phyloP scores from a whole-genome alignment of 164 flowering plant species.

The Echeveria elegans region DNA sequence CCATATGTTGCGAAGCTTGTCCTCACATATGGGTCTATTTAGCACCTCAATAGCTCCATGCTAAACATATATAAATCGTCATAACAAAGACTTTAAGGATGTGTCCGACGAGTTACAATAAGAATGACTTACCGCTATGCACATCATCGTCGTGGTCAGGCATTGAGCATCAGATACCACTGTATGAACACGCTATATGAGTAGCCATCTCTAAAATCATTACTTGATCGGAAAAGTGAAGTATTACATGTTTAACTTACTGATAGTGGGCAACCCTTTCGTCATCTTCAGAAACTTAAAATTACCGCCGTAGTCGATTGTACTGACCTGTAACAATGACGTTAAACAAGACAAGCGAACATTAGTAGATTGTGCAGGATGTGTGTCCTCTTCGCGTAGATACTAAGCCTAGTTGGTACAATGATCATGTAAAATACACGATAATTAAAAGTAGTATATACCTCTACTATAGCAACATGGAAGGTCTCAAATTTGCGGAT shows the following conservation, averaged over 20 bases:
- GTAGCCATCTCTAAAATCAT: neutral
- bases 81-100: neutral
- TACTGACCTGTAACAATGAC: constrained; percentile 36
- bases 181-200: constrained; percentile 16
- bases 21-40: constrained; percentile 67
- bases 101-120: neutral
- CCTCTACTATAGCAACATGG: constrained; percentile 91
- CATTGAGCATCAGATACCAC: constrained; percentile 65
- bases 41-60: constrained; percentile 91
- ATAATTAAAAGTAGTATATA: constrained; percentile 11
- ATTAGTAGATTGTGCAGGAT: neutral
- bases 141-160: constrained; percentile 76
- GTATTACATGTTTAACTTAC: constrained; percentile 34
- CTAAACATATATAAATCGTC: constrained; percentile 33
- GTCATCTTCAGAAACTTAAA: constrained; percentile 61
- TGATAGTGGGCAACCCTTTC: constrained; percentile 66
- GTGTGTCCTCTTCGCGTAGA: neutral
- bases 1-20: constrained; percentile 80
- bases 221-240: neutral
- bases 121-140: constrained; percentile 72
- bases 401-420: neutral
- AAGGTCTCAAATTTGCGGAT: constrained; percentile 39
- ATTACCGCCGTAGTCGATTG: constrained; percentile 28
- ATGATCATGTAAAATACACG: neutral
- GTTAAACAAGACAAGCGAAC: neutral